Conservation (phyloP, 2,329 filamentous ascomycete species). For the Talaromyces sp. region DNA sequence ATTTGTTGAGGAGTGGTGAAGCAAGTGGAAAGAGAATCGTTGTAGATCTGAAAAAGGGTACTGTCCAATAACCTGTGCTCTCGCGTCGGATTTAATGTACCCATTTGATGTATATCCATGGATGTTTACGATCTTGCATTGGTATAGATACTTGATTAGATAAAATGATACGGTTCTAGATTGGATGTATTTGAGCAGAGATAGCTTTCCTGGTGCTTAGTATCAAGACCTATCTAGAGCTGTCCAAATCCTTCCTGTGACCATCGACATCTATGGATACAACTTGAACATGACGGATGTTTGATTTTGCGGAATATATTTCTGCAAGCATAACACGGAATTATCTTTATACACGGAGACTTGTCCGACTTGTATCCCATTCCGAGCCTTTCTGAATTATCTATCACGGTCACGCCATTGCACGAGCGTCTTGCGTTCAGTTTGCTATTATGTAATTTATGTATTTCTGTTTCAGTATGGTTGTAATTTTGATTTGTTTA, state of each 20-base stretch:
- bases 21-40: conserved; percentile 66
- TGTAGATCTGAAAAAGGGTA: conserved; percentile 36
- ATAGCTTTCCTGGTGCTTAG: too few species aligned
- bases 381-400: neutral
- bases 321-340: too few species aligned
- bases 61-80: neutral
- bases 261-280: too few species aligned
- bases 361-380: neutral
- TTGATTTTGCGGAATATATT: too few species aligned
- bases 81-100: neutral
- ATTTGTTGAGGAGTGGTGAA: conserved; percentile 60
- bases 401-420: conserved; percentile 2
- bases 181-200: too few species aligned
- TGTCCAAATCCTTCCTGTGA: too few species aligned
- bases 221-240: too few species aligned
- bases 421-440: conserved; percentile 20
- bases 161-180: neutral
- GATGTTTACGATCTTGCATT: neutral
- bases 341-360: neutral
- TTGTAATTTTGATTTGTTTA: neutral
- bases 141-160: neutral
- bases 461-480: neutral
- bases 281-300: too few species aligned
- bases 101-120: neutral
- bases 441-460: neutral